Percentiles rank a stretch among this genome's conserved stretches.
These are phyloP conservation scores for Pseudocercospora fijiensis DNA, from an alignment of 2,329 filamentous ascomycete genomes.

Conservation along the genomic window DNA sequence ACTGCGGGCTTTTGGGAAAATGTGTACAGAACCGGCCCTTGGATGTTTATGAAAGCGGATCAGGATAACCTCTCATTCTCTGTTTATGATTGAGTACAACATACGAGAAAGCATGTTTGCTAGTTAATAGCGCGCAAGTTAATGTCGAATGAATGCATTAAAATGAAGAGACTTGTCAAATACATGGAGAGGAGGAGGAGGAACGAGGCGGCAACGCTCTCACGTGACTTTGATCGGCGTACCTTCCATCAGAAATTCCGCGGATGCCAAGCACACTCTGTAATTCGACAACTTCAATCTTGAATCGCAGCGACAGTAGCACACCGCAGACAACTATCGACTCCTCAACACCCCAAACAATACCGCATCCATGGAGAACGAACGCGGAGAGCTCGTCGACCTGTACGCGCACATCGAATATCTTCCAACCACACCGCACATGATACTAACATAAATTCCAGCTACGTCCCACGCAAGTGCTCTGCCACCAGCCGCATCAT, in stretches of 20 bases:
- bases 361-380: slow-evolving; percentile 85
- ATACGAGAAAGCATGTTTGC: slow-evolving; percentile 11
- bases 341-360: slow-evolving; percentile 6
- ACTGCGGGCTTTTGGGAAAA: slow-evolving; percentile 14
- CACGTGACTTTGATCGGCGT: not conserved
- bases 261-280: not conserved
- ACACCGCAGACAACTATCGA: slow-evolving; percentile 6
- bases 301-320: not conserved
- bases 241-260: not conserved
- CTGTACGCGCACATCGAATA: slow-evolving; percentile 64
- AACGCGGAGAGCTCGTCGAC: slow-evolving; percentile 99
- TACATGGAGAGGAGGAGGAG: no score
- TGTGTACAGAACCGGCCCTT: slow-evolving; percentile 24
- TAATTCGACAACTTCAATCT: not conserved
- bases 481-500: slow-evolving; percentile 99
- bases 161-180: not conserved
- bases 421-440: slow-evolving; percentile 10
- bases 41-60: slow-evolving; percentile 12
- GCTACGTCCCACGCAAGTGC: slow-evolving; percentile 99
- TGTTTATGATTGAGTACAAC: slow-evolving; percentile 18
- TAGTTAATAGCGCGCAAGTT: slow-evolving; percentile 11
- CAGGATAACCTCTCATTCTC: slow-evolving; percentile 15
- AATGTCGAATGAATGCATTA: slow-evolving; percentile 18
- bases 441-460: slow-evolving; percentile 44
- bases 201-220: not conserved